These are phyloP conservation scores for Boletus patriciae DNA, from an alignment of 768 basidiomycete species.

Conservation along the genomic window DNA sequence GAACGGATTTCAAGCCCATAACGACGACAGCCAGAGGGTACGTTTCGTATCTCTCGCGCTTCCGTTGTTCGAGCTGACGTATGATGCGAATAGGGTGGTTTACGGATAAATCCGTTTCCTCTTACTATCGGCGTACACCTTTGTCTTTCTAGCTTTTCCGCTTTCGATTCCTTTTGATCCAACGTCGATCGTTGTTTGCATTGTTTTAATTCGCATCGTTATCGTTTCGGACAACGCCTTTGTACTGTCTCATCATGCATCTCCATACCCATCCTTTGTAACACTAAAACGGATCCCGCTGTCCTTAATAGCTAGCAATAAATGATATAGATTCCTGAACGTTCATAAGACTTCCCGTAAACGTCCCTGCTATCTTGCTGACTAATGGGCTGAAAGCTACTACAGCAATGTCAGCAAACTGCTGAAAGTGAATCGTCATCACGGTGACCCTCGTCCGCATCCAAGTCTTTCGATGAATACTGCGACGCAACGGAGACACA, in stretches of 20 bases:
- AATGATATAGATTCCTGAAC: slow-evolving; percentile 14
- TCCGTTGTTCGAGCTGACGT: slow-evolving; percentile 5
- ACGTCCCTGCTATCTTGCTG: slow-evolving; percentile 14
- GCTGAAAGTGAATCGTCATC: not conserved
- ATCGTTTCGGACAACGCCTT: slow-evolving; percentile 22
- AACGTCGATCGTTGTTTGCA: slow-evolving; percentile 34
- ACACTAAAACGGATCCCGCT: slow-evolving; percentile 16
- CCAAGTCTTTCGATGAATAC: slow-evolving; percentile 9
- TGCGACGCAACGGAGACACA: slow-evolving; percentile 33
- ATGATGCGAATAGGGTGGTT: slow-evolving; percentile 35
- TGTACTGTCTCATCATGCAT: slow-evolving; percentile 30
- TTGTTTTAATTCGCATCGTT: slow-evolving; percentile 25
- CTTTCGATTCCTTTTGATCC: not conserved
- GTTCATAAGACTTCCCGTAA: not conserved
- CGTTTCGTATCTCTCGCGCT: slow-evolving; percentile 28
- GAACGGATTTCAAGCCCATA: slow-evolving; percentile 81
- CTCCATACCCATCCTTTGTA: slow-evolving; percentile 27
- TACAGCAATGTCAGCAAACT: not conserved
- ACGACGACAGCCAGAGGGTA: slow-evolving; percentile 75
- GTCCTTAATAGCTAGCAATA: slow-evolving; percentile 21
- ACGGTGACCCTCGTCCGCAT: not conserved
- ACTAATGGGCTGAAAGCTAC: slow-evolving; percentile 20
- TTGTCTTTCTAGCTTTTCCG: slow-evolving; percentile 10
- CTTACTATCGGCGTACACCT: slow-evolving; percentile 5
- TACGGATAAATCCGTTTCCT: slow-evolving; percentile 38